Percentiles rank a stretch among this genome's conserved stretches.
Evolutionary conservation across 1,139 yeast genomes (phyloP).

Genomic region (Wickerhamomyces sp.): DNA sequence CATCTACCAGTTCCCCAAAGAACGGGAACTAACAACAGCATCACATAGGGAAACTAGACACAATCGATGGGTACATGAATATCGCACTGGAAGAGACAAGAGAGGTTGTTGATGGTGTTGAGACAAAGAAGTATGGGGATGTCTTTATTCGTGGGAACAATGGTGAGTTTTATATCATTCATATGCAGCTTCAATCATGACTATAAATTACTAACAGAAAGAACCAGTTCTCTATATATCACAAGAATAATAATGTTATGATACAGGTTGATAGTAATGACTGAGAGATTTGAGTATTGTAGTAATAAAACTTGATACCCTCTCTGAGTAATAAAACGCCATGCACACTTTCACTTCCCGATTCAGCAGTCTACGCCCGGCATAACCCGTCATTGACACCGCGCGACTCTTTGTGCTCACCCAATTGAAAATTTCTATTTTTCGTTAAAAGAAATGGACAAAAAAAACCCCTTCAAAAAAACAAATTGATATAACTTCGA

Average conservation of each 20-base stretch:
- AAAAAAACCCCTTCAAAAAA: conserved; percentile 2
- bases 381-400: conserved; percentile 7
- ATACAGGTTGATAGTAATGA: too few relatives aligned
- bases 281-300: too few relatives aligned
- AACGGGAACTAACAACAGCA: conserved; percentile 9
- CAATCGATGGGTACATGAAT: conserved; percentile 97
- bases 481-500: conserved; percentile 4
- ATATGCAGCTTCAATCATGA: neutral
- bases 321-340: too few relatives aligned
- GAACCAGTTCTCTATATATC: conserved; percentile 45
- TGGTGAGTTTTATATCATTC: conserved; percentile 51
- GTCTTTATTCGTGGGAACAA: conserved; percentile 93
- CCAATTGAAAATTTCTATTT: conserved; percentile 10
- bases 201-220: conserved; percentile 8
- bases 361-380: conserved; percentile 12
- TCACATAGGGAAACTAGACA: conserved; percentile 55
- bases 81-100: conserved; percentile 76
- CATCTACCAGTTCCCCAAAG: neutral
- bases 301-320: too few relatives aligned
- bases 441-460: neutral
- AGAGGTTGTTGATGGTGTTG: conserved; percentile 56
- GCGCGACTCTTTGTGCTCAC: conserved; percentile 11
- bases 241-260: conserved; percentile 29
- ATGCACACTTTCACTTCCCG: conserved; percentile 7
- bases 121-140: conserved; percentile 68